A percentile compares a stretch with the other conserved stretches of the same genome.
Evolutionary conservation across 352 stramenopile genomes (phyloP).

Genomic region (Globisporangium nagaii): DNA sequence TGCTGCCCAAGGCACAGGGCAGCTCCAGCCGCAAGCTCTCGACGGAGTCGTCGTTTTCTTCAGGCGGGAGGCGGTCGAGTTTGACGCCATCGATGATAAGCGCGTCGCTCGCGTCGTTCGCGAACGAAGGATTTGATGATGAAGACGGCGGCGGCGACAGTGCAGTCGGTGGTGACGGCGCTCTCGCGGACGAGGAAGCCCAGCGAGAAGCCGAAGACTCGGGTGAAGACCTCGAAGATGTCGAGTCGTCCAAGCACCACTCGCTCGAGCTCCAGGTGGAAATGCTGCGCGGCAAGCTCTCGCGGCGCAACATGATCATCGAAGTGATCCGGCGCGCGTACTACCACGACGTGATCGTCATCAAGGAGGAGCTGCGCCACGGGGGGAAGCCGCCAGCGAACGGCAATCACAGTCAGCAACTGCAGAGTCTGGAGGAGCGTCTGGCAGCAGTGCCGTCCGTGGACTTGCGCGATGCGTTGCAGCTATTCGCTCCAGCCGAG

Average conservation of each 20-base stretch:
- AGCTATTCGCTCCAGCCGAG: conserved; percentile 68
- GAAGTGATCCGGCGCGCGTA: conserved; percentile 73
- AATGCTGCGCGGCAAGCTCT: conserved; percentile 62
- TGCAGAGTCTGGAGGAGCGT: conserved; percentile 19
- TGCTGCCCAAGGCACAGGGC: not conserved
- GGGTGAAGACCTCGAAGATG: conserved; percentile 22
- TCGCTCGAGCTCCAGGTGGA: conserved; percentile 40
- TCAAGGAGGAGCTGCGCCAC: conserved; percentile 74
- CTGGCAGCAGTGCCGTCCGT: conserved; percentile 64
- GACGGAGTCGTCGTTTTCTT: not conserved
- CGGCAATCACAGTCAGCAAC: not conserved
- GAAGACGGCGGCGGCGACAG: not conserved
- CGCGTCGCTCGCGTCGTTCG: conserved; percentile 3
- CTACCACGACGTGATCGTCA: conserved; percentile 77
- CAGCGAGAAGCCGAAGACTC: conserved; percentile 2
- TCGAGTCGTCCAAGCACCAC: conserved; percentile 29
- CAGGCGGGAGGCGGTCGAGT: not conserved
- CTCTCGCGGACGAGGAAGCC: not conserved
- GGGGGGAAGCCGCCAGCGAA: conserved; percentile 5
- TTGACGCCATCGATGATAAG: conserved; percentile 4
- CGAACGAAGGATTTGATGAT: not conserved
- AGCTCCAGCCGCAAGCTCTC: not conserved
- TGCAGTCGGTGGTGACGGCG: not conserved
- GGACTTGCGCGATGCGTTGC: conserved; percentile 59
- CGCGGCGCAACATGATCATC: conserved; percentile 64